Percentiles rank a stretch among this genome's conserved stretches.
Conservation (phyloP, 129 eudicot genomes). For the Sambucus nigra region DNA sequence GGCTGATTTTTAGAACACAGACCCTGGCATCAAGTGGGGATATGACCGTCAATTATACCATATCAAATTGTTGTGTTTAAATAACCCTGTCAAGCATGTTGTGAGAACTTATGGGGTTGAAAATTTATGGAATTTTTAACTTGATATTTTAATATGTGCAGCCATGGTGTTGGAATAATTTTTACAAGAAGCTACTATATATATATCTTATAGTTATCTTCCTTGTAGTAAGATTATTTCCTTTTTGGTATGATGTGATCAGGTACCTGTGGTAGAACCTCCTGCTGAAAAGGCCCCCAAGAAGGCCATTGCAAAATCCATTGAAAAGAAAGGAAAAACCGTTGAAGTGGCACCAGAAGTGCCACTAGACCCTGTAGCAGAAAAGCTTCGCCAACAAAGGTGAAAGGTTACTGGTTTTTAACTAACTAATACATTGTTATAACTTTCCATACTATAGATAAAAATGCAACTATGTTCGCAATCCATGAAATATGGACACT, state of each 20-base stretch:
- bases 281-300: constrained; percentile 55
- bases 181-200: too few relatives aligned
- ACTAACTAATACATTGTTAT: neutral
- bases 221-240: neutral
- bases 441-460: neutral
- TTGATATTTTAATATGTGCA: neutral
- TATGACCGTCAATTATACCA: too few relatives aligned
- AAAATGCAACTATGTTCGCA: neutral
- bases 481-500: neutral
- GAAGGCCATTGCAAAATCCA: constrained; percentile 46
- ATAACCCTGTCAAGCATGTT: too few relatives aligned
- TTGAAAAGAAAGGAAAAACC: constrained; percentile 59
- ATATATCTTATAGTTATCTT: neutral
- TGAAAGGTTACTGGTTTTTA: constrained; percentile 8
- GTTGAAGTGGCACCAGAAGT: constrained; percentile 46
- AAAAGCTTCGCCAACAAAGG: constrained; percentile 93
- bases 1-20: too few relatives aligned
- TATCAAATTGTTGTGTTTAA: too few relatives aligned
- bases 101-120: too few relatives aligned
- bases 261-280: constrained; percentile 55
- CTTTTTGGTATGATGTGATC: neutral
- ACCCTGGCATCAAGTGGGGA: too few relatives aligned
- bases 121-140: neutral
- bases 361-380: constrained; percentile 78
- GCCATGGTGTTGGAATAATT: neutral